Percentiles rank a stretch among this genome's conserved stretches.
These are phyloP conservation scores for Globisporangium ultimum DNA, from an alignment of 352 stramenopile genomes.

Conservation along the genomic window DNA sequence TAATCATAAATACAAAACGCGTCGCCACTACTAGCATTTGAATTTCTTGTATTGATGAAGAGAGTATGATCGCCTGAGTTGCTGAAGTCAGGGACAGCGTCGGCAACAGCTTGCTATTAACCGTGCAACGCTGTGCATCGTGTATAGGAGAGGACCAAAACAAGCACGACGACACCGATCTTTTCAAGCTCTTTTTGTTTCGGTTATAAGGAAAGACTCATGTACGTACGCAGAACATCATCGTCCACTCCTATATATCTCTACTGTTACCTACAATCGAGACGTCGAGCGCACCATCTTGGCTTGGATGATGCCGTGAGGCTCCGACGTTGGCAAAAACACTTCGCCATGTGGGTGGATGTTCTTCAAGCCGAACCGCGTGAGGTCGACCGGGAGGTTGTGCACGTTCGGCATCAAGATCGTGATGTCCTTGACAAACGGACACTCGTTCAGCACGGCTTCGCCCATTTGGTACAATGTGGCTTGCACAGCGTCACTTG, in stretches of 20 bases:
- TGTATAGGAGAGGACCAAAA: too few relatives aligned
- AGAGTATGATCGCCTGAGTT: too few relatives aligned
- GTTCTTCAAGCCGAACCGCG: conserved; percentile 83
- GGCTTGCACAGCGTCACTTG: conserved; percentile 76
- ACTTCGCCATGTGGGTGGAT: conserved; percentile 87
- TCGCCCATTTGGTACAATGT: conserved; percentile 88
- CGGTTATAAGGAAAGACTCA: not conserved
- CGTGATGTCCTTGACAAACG: conserved; percentile 68
- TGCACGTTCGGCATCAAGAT: conserved; percentile 88
- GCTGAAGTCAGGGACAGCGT: too few relatives aligned
- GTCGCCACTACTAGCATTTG: too few relatives aligned
- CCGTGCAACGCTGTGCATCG: too few relatives aligned
- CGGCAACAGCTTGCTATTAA: too few relatives aligned
- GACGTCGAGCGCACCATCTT: conserved; percentile 66
- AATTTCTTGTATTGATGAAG: too few relatives aligned
- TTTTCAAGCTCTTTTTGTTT: not conserved
- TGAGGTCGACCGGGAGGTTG: conserved; percentile 85
- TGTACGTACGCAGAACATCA: not conserved
- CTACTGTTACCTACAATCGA: conserved; percentile 30
- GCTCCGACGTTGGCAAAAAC: conserved; percentile 83
- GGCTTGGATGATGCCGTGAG: conserved; percentile 85
- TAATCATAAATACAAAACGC: not conserved
- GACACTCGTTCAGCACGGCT: conserved; percentile 62
- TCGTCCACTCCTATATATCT: not conserved
- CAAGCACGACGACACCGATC: too few relatives aligned